These are phyloP conservation scores for Emmonsiellopsis sp. DNA, from an alignment of 2,329 filamentous ascomycete species.

Conservation along the genomic window DNA sequence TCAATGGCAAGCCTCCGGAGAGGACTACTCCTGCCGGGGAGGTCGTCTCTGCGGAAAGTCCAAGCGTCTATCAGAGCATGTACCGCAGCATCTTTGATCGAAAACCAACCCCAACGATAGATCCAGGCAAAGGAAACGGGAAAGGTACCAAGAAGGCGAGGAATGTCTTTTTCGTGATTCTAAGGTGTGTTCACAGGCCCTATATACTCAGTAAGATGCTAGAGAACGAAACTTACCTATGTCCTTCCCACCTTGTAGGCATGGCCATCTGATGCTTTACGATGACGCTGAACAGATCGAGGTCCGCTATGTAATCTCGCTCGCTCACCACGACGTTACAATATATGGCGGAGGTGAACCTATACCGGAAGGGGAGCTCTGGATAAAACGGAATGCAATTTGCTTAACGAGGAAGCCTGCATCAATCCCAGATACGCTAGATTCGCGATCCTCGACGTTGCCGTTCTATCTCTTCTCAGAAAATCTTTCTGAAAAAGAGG, in stretches of 20 bases:
- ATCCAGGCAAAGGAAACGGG: slow-evolving; percentile 41
- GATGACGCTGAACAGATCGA: slow-evolving; percentile 93
- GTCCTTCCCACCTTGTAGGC: slow-evolving; percentile 43
- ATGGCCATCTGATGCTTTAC: slow-evolving; percentile 94
- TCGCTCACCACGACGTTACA: slow-evolving; percentile 75
- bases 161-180: slow-evolving; percentile 87
- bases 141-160: slow-evolving; percentile 53
- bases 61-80: slow-evolving; percentile 96
- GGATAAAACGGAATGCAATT: slow-evolving; percentile 89
- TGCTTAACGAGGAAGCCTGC: slow-evolving; percentile 61
- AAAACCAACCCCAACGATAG: slow-evolving; percentile 50
- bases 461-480: slow-evolving; percentile 94
- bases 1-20: slow-evolving; percentile 88
- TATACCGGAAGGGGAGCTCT: slow-evolving; percentile 86
- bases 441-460: slow-evolving; percentile 47
- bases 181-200: slow-evolving; percentile 53
- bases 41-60: slow-evolving; percentile 69
- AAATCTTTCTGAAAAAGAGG: slow-evolving; percentile 92
- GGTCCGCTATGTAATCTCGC: slow-evolving; percentile 88
- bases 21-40: slow-evolving; percentile 71
- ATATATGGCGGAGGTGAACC: slow-evolving; percentile 71
- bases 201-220: not conserved
- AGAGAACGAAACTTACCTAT: slow-evolving; percentile 5
- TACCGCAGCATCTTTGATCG: slow-evolving; percentile 93
- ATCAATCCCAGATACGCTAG: slow-evolving; percentile 43